Percentiles rank a stretch among this genome's conserved stretches.
Conservation (phyloP, 805 yeast genomes). For the Metschnikowia lachancei region DNA sequence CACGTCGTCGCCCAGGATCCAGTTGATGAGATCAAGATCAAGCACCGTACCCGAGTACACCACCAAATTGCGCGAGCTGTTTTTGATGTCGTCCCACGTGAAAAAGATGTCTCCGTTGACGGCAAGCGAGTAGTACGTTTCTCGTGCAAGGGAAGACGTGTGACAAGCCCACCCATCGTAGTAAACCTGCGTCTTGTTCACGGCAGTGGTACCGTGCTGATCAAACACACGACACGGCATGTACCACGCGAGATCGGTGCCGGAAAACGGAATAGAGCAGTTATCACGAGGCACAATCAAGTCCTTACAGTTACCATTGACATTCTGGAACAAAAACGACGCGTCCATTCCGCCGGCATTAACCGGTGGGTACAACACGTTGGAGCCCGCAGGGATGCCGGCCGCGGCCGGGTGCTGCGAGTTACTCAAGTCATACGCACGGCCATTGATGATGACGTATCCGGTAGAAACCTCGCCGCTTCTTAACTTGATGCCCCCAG, state of each 20-base stretch:
- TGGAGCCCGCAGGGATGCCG: constrained; percentile 68
- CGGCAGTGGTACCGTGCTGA: constrained; percentile 68
- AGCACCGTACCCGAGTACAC: constrained; percentile 89
- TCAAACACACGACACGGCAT: constrained; percentile 81
- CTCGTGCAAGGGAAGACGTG: constrained; percentile 67
- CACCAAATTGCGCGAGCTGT: constrained; percentile 68
- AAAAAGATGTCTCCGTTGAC: constrained; percentile 75
- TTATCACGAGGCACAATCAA: constrained; percentile 67
- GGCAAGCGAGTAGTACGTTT: constrained; percentile 57
- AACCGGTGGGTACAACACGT: constrained; percentile 77
- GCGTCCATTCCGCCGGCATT: constrained; percentile 89
- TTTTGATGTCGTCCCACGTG: constrained; percentile 82
- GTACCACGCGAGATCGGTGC: constrained; percentile 82
- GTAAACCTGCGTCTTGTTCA: constrained; percentile 60
- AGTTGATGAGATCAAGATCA: constrained; percentile 71
- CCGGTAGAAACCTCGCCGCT: constrained; percentile 59
- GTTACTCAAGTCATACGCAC: constrained; percentile 66
- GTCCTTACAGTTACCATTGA: constrained; percentile 84
- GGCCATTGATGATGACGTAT: constrained; percentile 74
- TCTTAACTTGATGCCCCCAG: constrained; percentile 46
- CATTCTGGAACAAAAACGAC: constrained; percentile 82
- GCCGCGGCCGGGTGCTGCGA: constrained; percentile 81
- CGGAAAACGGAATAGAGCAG: constrained; percentile 65
- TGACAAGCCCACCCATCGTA: constrained; percentile 88
- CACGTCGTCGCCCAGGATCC: constrained; percentile 70